Percentiles rank a stretch among this genome's conserved stretches.
Evolutionary conservation across 1,139 yeast species (phyloP).

Genomic region (Candida sp.): DNA sequence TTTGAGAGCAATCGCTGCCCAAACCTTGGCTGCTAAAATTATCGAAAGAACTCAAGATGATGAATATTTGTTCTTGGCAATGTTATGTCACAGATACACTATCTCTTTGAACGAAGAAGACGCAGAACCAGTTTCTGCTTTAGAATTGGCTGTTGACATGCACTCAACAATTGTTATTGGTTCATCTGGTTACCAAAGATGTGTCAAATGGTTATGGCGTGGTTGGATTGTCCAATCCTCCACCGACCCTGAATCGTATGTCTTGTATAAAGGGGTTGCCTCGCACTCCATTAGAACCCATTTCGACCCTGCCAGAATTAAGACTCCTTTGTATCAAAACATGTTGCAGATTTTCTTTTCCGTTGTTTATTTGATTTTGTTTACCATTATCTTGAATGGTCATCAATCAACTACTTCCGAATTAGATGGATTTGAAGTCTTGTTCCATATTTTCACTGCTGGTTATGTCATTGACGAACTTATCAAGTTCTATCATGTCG

Average conservation of each 20-base stretch:
- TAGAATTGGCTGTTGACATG: conserved; percentile 84
- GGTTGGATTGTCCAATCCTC: conserved; percentile 87
- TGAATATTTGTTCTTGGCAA: conserved; percentile 67
- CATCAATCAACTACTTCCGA: conserved; percentile 28
- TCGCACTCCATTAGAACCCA: conserved; percentile 59
- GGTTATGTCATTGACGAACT: conserved; percentile 69
- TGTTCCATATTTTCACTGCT: conserved; percentile 63
- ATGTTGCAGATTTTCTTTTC: conserved; percentile 67
- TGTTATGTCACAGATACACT: conserved; percentile 75
- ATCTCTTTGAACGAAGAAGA: conserved; percentile 64
- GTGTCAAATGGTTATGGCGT: conserved; percentile 88
- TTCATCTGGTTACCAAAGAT: conserved; percentile 79
- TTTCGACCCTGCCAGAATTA: conserved; percentile 78
- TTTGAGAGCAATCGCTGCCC: conserved; percentile 66
- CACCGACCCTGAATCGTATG: conserved; percentile 67
- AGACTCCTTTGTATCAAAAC: conserved; percentile 83
- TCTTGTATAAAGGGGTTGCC: conserved; percentile 57
- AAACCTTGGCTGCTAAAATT: conserved; percentile 63
- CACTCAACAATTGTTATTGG: conserved; percentile 78
- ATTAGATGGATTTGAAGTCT: conserved; percentile 43
- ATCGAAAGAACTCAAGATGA: conserved; percentile 59
- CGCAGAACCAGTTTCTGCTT: conserved; percentile 61
- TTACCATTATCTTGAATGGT: conserved; percentile 62
- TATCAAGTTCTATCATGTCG: conserved; percentile 72
- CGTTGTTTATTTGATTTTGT: conserved; percentile 58